Percentiles rank a stretch among this genome's conserved stretches.
phyloP scores from a whole-genome alignment of 768 basidiomycete genomes.

The Chalciporus piperatus region DNA sequence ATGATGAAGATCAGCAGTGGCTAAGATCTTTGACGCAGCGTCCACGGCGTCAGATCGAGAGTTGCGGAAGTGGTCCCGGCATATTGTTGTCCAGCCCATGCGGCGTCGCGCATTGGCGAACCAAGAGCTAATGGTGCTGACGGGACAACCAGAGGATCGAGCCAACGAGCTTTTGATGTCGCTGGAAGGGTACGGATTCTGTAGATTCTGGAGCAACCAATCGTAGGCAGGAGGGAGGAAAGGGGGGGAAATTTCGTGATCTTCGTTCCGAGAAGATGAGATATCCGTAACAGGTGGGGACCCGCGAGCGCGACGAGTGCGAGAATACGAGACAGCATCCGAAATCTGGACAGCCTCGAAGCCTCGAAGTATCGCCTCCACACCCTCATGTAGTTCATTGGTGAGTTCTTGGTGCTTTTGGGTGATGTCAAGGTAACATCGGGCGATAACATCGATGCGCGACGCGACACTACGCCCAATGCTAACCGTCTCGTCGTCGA shows the following conservation, averaged over 20 bases:
- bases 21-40: constrained; percentile 26
- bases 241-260: not conserved
- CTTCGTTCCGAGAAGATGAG: no score
- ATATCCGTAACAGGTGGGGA: no score
- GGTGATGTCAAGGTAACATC: not conserved
- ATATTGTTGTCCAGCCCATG: constrained; percentile 50
- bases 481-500: no score
- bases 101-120: constrained; percentile 46
- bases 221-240: constrained; percentile 24
- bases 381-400: no score
- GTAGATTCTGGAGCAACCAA: constrained; percentile 47
- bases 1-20: constrained; percentile 12
- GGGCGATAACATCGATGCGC: not conserved
- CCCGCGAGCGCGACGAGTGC: no score
- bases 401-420: no score
- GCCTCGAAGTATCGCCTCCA: no score
- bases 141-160: constrained; percentile 13
- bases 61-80: constrained; percentile 27
- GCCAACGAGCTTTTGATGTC: constrained; percentile 31
- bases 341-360: no score
- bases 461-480: no score
- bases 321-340: no score
- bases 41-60: constrained; percentile 23
- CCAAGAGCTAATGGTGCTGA: constrained; percentile 43
- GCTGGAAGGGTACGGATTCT: constrained; percentile 50